Evolutionary conservation across 352 stramenopile genomes (phyloP), one percentile per base, ranked within the genome.

Genomic region (Phytophthora ramorum): DNA sequence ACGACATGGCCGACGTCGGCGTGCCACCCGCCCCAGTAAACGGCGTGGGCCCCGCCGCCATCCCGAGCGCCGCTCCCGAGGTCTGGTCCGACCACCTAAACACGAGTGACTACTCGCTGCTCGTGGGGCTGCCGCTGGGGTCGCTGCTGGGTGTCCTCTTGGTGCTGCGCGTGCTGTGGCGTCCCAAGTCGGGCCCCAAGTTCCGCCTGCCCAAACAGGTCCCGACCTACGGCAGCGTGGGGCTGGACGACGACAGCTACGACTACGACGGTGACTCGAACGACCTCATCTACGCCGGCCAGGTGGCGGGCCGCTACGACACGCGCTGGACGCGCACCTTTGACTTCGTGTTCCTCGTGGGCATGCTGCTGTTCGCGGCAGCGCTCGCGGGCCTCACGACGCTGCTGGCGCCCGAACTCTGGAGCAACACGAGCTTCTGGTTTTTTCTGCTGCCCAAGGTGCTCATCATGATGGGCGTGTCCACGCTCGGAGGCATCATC

Each of bases 291-390:
- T 91, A 95, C 54, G 87, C 86, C 16, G 85, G 85, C 1, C 85
- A 93, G 38, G 77, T 93, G 26, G 87, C 84, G 3, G 87, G 87
- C 0, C 81, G 86, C 41, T 95, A 93, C 74, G 87, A 95, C 71
- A 92, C 81, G 41, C 83, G 81, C 67, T 95, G 87, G 87, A 92
- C 83, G 30, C 80, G 83, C 53, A 93, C 87, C 46, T 95, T 95
- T 48, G 87, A 95, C 71, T 92, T 95, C 34, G 71, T 87, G 7
- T 96, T 96, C 61, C 66, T 91, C 4, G 54, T 89, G 4, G 81
- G 75, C 30, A 92, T 96, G 81, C 13, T 78, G 1, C 52, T 82
- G 16, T 89, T 89, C 49, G 78, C 73, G 0, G 44, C 52, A 2
- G 63, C 66, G 20, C 73, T 96, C 7, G 58, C 85, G 9, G 71